A percentile compares a stretch with the other conserved stretches of the same genome.
Evolutionary conservation across 805 yeast species (phyloP).

Genomic region (Cyberlindnera sargentensis): DNA sequence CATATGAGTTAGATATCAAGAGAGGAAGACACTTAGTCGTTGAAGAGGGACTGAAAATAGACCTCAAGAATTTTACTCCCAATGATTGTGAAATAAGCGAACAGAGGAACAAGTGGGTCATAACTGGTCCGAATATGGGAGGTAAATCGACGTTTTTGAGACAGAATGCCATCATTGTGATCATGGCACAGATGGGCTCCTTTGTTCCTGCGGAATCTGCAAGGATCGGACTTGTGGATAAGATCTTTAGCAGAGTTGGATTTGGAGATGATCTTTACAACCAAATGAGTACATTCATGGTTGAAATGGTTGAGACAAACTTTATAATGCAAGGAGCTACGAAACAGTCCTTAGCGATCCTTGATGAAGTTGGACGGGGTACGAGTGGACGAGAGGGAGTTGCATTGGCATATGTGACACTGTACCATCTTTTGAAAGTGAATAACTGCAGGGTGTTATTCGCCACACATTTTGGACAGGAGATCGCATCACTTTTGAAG

Average conservation of each 20-base stretch:
- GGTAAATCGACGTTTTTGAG: slow-evolving; percentile 92
- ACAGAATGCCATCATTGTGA: slow-evolving; percentile 80
- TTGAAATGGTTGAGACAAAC: slow-evolving; percentile 93
- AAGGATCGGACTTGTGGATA: slow-evolving; percentile 78
- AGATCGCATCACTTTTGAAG: slow-evolving; percentile 68
- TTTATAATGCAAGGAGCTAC: slow-evolving; percentile 78
- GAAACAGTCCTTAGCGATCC: slow-evolving; percentile 70
- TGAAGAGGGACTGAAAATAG: slow-evolving; percentile 51
- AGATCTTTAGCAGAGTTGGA: slow-evolving; percentile 90
- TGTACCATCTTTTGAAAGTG: slow-evolving; percentile 69
- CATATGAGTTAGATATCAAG: slow-evolving; percentile 39
- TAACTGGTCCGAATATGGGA: slow-evolving; percentile 97
- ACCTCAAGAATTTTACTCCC: slow-evolving; percentile 52
- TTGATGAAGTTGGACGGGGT: slow-evolving; percentile 90
- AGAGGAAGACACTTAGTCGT: slow-evolving; percentile 85
- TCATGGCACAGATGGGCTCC: slow-evolving; percentile 85
- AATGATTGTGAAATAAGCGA: slow-evolving; percentile 68
- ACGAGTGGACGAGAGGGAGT: slow-evolving; percentile 87
- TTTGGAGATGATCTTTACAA: slow-evolving; percentile 95
- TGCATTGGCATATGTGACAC: slow-evolving; percentile 94
- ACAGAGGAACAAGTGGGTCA: slow-evolving; percentile 55
- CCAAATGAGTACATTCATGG: slow-evolving; percentile 93
- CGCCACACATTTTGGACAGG: slow-evolving; percentile 93
- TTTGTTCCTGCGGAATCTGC: slow-evolving; percentile 79
- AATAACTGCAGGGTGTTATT: slow-evolving; percentile 75